A percentile compares a stretch with the other conserved stretches of the same genome.
Conservation (phyloP, 139 green algal genomes). For the Coelastrella sp. region DNA sequence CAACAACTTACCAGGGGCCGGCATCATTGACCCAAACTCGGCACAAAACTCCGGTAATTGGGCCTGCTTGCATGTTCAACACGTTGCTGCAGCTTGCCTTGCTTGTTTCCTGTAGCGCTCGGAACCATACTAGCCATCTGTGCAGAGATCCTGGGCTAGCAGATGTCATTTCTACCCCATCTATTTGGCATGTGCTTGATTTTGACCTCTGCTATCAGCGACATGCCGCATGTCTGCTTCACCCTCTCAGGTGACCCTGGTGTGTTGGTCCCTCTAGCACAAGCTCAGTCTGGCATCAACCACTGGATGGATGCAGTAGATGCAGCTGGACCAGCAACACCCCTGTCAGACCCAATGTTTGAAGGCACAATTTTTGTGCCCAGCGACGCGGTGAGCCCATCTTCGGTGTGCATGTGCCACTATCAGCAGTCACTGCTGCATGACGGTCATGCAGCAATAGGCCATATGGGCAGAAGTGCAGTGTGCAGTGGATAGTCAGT, state of each 20-base stretch:
- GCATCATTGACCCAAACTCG: constrained; percentile 28
- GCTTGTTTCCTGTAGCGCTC: no score
- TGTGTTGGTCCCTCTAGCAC: constrained; percentile 38
- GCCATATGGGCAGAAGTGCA: no score
- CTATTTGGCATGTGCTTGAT: neutral
- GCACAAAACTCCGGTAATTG: neutral
- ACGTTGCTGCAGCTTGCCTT: neutral
- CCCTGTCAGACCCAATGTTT: constrained; percentile 34
- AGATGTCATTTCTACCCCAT: neutral
- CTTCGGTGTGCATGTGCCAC: neutral
- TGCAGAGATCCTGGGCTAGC: no score
- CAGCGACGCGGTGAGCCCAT: neutral
- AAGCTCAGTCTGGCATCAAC: neutral
- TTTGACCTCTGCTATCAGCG: neutral
- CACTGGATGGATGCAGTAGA: constrained; percentile 37
- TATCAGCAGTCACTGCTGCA: no score
- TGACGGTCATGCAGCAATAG: no score
- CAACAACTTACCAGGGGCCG: neutral
- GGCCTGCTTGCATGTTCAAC: neutral
- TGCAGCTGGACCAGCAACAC: constrained; percentile 9
- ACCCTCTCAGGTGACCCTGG: constrained; percentile 18
- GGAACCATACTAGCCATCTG: no score
- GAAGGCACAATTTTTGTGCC: constrained; percentile 26
- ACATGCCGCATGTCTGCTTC: neutral
- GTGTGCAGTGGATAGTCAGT: no score